phyloP scores from a whole-genome alignment of 495 filamentous ascomycete species.

The Haplographium delicatum region DNA sequence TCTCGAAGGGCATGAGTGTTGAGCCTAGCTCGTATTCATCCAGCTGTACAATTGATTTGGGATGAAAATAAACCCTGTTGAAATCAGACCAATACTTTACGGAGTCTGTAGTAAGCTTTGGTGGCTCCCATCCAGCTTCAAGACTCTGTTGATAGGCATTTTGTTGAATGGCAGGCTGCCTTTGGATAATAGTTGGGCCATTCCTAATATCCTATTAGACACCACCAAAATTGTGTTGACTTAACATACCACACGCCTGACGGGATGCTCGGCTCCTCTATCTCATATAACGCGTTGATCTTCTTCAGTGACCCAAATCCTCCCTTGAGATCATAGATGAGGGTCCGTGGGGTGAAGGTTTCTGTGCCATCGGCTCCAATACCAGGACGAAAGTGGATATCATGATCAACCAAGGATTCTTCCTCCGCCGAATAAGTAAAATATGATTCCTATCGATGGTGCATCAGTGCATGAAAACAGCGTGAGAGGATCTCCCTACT shows the following conservation, averaged over 20 bases:
- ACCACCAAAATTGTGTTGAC: too few species aligned
- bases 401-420: slow-evolving; percentile 75
- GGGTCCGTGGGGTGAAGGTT: slow-evolving; percentile 83
- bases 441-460: slow-evolving; percentile 75
- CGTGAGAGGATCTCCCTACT: slow-evolving; percentile 21
- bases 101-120: slow-evolving; percentile 56
- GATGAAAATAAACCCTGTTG: slow-evolving; percentile 86
- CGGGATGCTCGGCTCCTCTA: slow-evolving; percentile 42
- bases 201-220: too few species aligned
- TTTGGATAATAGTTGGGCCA: slow-evolving; percentile 62
- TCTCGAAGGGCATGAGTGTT: slow-evolving; percentile 73
- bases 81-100: slow-evolving; percentile 97
- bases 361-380: slow-evolving; percentile 76
- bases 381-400: slow-evolving; percentile 88
- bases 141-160: slow-evolving; percentile 74
- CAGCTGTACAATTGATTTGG: slow-evolving; percentile 81
- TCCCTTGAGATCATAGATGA: slow-evolving; percentile 93
- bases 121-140: slow-evolving; percentile 58
- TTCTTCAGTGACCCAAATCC: slow-evolving; percentile 84
- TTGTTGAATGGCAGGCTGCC: slow-evolving; percentile 57
- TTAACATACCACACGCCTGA: slow-evolving; percentile 55
- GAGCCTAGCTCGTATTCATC: slow-evolving; percentile 81
- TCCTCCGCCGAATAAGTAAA: slow-evolving; percentile 77
- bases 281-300: slow-evolving; percentile 83
- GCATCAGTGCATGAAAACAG: slow-evolving; percentile 5